Percentiles rank a stretch among this genome's conserved stretches.
Conservation (phyloP, 2,329 filamentous ascomycete species). For the Pseudocercospora musae region DNA sequence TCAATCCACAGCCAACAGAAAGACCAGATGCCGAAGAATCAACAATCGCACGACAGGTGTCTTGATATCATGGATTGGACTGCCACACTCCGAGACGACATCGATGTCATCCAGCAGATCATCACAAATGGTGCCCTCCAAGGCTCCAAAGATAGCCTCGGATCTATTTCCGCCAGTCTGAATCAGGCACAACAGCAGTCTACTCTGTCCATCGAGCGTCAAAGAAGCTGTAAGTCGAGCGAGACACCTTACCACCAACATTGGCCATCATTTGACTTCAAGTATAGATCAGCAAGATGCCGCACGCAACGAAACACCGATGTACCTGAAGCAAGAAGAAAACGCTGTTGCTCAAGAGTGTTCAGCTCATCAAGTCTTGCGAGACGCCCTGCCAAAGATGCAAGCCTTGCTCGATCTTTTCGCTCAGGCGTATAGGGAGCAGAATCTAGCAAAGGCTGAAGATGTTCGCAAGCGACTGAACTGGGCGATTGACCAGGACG, state of each 20-base stretch:
- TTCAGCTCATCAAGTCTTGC: neutral
- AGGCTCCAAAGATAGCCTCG: neutral
- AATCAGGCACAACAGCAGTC: neutral
- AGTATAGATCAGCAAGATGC: neutral
- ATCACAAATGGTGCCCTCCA: neutral
- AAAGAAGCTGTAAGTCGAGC: neutral
- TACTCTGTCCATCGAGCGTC: neutral
- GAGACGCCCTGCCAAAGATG: neutral
- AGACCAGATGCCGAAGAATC: neutral
- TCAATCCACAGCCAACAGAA: neutral
- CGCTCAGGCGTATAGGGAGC: neutral
- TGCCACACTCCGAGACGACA: neutral
- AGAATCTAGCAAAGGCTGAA: neutral
- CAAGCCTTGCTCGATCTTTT: neutral
- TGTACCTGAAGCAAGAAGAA: neutral
- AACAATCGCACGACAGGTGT: neutral
- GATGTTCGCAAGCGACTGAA: neutral
- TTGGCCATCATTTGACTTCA: neutral
- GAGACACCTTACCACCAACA: neutral
- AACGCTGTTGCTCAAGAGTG: neutral
- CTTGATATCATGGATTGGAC: neutral
- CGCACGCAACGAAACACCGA: neutral
- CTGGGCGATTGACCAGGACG: neutral
- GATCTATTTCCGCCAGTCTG: neutral
- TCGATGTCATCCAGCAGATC: neutral